These are phyloP conservation scores for Rhododendron henanense DNA, from an alignment of 148 eudicot species.

Conservation along the genomic window DNA sequence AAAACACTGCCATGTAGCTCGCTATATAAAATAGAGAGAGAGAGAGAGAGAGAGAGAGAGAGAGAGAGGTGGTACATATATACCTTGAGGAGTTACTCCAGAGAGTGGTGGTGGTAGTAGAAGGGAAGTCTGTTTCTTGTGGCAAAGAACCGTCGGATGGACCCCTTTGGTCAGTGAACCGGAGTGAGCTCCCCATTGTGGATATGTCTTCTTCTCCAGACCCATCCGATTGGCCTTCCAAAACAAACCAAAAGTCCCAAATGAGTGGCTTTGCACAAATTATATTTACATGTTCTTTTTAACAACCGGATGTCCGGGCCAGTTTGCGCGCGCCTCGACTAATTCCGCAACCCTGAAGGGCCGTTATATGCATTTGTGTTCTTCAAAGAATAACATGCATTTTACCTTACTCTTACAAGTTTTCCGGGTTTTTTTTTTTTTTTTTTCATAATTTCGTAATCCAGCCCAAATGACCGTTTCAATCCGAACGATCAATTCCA, in stretches of 20 bases:
- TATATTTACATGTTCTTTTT: too few species aligned
- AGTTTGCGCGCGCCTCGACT: too few species aligned
- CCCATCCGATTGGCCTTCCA: slow-evolving; percentile 49
- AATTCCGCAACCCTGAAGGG: too few species aligned
- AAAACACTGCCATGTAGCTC: neutral
- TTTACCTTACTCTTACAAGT: too few species aligned
- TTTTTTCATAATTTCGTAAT: too few species aligned
- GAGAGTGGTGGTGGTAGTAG: slow-evolving; percentile 19
- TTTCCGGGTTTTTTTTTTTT: too few species aligned
- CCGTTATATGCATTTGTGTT: too few species aligned
- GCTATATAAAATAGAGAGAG: neutral
- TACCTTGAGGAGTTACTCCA: slow-evolving; percentile 59
- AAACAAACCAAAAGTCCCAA: neutral
- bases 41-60: neutral
- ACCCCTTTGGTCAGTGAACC: slow-evolving; percentile 34
- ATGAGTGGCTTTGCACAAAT: neutral
- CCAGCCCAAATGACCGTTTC: neutral
- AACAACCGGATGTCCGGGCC: too few species aligned
- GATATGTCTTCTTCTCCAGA: slow-evolving; percentile 52
- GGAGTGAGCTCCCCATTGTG: slow-evolving; percentile 26
- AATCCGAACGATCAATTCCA: too few species aligned
- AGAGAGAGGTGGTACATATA: neutral
- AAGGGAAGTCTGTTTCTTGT: slow-evolving; percentile 32
- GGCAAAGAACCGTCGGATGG: slow-evolving; percentile 30
- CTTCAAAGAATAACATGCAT: too few species aligned